Conservation (phyloP, 1,139 yeast species). For the Taphrina flavorubra region DNA sequence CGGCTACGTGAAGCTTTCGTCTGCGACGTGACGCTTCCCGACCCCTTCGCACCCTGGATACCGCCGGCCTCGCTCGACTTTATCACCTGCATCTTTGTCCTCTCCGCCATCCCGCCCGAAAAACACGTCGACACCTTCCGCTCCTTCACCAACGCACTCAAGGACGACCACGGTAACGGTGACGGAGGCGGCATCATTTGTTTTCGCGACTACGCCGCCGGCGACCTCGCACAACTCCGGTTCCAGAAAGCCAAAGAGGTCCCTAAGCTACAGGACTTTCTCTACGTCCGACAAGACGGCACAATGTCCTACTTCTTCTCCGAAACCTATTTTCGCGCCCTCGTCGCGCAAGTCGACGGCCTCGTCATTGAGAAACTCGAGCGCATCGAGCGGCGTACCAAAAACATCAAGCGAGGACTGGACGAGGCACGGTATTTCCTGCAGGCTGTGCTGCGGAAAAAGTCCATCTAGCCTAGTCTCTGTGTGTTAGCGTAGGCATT, state of each 20-base stretch:
- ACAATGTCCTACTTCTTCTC: constrained; percentile 41
- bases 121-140: constrained; percentile 23
- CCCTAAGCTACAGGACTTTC: constrained; percentile 36
- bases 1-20: constrained; percentile 37
- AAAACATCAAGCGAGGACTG: constrained; percentile 32
- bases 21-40: constrained; percentile 19
- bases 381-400: constrained; percentile 17
- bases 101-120: constrained; percentile 42
- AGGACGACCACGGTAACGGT: too few species aligned
- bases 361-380: background rate
- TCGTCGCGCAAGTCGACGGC: constrained; percentile 11
- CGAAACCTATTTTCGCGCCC: constrained; percentile 14
- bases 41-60: constrained; percentile 7
- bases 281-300: constrained; percentile 43
- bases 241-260: constrained; percentile 36
- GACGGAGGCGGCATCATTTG: constrained; percentile 24
- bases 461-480: background rate
- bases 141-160: constrained; percentile 18
- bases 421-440: constrained; percentile 27
- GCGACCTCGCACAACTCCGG: constrained; percentile 38
- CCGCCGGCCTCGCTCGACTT: constrained; percentile 22
- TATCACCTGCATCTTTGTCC: constrained; percentile 39
- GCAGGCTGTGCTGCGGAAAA: constrained; percentile 19
- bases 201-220: constrained; percentile 42
- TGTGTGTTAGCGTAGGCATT: background rate